These are phyloP conservation scores for Mycena kentingensis DNA, from an alignment of 768 basidiomycete genomes.

Conservation along the genomic window DNA sequence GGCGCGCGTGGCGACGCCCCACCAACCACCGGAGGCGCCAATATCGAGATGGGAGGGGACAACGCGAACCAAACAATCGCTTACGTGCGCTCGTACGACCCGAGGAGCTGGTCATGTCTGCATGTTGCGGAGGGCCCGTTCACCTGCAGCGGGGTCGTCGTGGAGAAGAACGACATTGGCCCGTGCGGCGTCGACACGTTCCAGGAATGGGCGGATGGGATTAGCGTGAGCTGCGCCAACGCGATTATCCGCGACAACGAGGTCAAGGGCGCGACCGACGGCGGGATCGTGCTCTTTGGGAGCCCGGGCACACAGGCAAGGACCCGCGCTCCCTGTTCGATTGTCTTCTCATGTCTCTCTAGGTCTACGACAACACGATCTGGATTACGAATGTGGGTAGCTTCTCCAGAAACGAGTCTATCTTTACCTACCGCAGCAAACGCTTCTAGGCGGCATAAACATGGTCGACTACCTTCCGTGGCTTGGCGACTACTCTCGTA, in stretches of 20 bases:
- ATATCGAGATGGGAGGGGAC: conserved; percentile 83
- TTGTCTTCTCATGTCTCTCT: too few relatives aligned
- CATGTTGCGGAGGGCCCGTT: conserved; percentile 73
- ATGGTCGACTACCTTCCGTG: conserved; percentile 74
- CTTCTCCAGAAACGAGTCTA: too few relatives aligned
- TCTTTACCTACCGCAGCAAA: conserved; percentile 50
- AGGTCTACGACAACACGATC: conserved; percentile 77
- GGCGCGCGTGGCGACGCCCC: conserved; percentile 62
- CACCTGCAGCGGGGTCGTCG: conserved; percentile 59
- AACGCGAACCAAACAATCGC: conserved; percentile 76
- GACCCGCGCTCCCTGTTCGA: too few relatives aligned
- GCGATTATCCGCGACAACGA: conserved; percentile 66
- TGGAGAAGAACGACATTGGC: conserved; percentile 85
- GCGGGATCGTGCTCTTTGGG: conserved; percentile 79
- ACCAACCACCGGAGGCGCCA: conserved; percentile 64
- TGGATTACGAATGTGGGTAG: conserved; percentile 63
- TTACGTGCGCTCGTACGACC: conserved; percentile 74
- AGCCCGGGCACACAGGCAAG: conserved; percentile 70
- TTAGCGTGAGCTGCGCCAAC: conserved; percentile 70
- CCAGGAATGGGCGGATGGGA: conserved; percentile 82
- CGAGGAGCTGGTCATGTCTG: conserved; percentile 81
- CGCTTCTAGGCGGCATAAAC: conserved; percentile 75
- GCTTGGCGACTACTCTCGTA: conserved; percentile 63
- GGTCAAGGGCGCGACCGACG: conserved; percentile 74
- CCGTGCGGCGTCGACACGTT: conserved; percentile 68